Conservation (phyloP, 2,329 filamentous ascomycete species). For the Aphanocladium album region DNA sequence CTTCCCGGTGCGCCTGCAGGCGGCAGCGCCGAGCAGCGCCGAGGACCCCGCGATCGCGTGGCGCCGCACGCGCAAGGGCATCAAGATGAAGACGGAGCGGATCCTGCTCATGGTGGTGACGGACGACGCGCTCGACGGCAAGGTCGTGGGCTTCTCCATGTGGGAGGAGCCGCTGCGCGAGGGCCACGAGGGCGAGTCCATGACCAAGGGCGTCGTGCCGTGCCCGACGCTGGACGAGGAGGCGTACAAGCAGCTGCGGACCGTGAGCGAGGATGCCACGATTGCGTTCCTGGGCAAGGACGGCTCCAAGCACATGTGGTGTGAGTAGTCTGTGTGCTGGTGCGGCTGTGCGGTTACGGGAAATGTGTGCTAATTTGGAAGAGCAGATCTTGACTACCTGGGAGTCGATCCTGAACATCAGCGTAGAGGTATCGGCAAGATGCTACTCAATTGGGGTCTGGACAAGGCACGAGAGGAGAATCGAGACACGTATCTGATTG, state of each 20-base stretch:
- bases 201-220: neutral
- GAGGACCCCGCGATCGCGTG: slow-evolving; percentile 13
- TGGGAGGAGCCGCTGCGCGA: slow-evolving; percentile 16
- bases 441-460: slow-evolving; percentile 17
- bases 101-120: slow-evolving; percentile 18
- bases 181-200: slow-evolving; percentile 9
- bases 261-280: slow-evolving; percentile 7
- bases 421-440: slow-evolving; percentile 17
- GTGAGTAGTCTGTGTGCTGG: slow-evolving; percentile 14
- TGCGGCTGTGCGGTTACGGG: too few relatives aligned
- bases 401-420: slow-evolving; percentile 17
- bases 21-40: neutral
- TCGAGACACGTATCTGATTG: slow-evolving; percentile 11
- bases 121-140: slow-evolving; percentile 12
- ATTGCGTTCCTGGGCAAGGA: slow-evolving; percentile 15
- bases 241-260: slow-evolving; percentile 13
- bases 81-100: slow-evolving; percentile 12
- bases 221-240: slow-evolving; percentile 15
- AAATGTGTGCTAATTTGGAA: neutral
- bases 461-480: slow-evolving; percentile 10
- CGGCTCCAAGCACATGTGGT: slow-evolving; percentile 15
- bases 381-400: slow-evolving; percentile 17
- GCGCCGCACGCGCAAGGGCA: slow-evolving; percentile 15
- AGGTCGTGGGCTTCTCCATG: slow-evolving; percentile 19
- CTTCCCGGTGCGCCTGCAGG: slow-evolving; percentile 16